A percentile compares a stretch with the other conserved stretches of the same genome.
Conservation (phyloP, 331 rosid genomes). For the Telfairia occidentalis region DNA sequence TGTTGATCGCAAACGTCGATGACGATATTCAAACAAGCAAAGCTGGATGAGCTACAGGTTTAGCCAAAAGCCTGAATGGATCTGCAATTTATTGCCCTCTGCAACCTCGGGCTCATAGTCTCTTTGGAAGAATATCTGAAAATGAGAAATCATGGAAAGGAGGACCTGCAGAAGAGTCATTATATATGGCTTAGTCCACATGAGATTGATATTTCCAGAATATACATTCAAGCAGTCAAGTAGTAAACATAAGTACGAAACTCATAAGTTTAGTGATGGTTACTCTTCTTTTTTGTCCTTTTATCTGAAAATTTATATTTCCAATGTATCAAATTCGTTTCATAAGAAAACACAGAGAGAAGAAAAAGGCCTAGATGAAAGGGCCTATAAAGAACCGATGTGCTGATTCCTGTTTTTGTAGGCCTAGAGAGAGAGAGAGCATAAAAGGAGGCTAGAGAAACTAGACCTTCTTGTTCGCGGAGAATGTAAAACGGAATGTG, state of each 20-base stretch:
- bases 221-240: not conserved
- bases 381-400: not conserved
- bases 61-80: not conserved
- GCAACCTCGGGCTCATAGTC: constrained; percentile 20
- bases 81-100: not conserved
- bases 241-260: not conserved
- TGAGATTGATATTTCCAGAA: not conserved
- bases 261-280: not conserved
- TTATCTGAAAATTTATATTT: not conserved
- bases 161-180: constrained; percentile 47
- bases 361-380: not conserved
- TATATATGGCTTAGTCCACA: constrained; percentile 10
- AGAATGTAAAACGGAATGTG: constrained; percentile 89
- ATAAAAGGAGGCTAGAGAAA: not conserved
- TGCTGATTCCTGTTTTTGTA: not conserved
- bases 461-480: constrained; percentile 66
- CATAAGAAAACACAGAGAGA: not conserved
- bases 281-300: not conserved
- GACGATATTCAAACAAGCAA: not conserved
- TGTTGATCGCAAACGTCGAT: not conserved
- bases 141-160: constrained; percentile 85
- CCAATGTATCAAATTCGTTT: not conserved
- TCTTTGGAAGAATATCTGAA: constrained; percentile 57
- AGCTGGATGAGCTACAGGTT: not conserved
- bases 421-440: not conserved